These are phyloP conservation scores for Paecilomyces fulvus DNA, from an alignment of 2,329 filamentous ascomycete species.

Conservation along the genomic window DNA sequence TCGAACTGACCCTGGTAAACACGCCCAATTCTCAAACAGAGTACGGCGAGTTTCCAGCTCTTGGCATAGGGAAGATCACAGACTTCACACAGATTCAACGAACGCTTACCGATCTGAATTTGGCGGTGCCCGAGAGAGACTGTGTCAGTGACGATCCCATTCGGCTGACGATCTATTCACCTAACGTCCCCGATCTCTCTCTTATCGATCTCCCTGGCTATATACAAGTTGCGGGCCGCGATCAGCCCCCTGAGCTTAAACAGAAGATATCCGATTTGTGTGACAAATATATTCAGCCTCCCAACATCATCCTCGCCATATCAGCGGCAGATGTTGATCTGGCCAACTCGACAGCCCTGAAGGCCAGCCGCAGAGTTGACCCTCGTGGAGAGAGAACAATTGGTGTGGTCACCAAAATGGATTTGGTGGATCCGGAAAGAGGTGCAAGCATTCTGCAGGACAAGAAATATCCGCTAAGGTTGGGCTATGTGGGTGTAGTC, in stretches of 20 bases:
- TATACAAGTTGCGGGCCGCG: slow-evolving; percentile 87
- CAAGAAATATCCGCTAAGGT: slow-evolving; percentile 84
- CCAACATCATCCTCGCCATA: slow-evolving; percentile 94
- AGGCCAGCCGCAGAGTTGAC: slow-evolving; percentile 84
- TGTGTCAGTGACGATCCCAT: slow-evolving; percentile 97
- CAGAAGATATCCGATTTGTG: slow-evolving; percentile 93
- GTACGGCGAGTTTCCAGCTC: slow-evolving; percentile 91
- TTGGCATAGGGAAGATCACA: slow-evolving; percentile 79
- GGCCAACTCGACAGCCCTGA: slow-evolving; percentile 86
- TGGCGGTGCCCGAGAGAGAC: slow-evolving; percentile 80
- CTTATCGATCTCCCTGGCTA: slow-evolving; percentile 95
- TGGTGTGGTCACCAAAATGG: slow-evolving; percentile 99
- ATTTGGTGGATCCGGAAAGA: slow-evolving; percentile 76
- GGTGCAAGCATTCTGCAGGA: slow-evolving; percentile 74
- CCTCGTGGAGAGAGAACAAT: slow-evolving; percentile 93
- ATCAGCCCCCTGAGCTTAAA: slow-evolving; percentile 85
- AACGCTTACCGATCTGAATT: slow-evolving; percentile 87
- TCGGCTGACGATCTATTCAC: slow-evolving; percentile 89
- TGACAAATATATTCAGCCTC: slow-evolving; percentile 94
- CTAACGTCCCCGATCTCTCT: slow-evolving; percentile 88
- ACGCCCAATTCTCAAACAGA: slow-evolving; percentile 79
- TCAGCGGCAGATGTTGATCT: slow-evolving; percentile 96
- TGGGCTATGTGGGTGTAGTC: slow-evolving; percentile 94
- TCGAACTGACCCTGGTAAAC: slow-evolving; percentile 93
- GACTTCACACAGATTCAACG: slow-evolving; percentile 79